phyloP scores from a whole-genome alignment of 2,329 filamentous ascomycete genomes.

The Hypoxylon sp. region DNA sequence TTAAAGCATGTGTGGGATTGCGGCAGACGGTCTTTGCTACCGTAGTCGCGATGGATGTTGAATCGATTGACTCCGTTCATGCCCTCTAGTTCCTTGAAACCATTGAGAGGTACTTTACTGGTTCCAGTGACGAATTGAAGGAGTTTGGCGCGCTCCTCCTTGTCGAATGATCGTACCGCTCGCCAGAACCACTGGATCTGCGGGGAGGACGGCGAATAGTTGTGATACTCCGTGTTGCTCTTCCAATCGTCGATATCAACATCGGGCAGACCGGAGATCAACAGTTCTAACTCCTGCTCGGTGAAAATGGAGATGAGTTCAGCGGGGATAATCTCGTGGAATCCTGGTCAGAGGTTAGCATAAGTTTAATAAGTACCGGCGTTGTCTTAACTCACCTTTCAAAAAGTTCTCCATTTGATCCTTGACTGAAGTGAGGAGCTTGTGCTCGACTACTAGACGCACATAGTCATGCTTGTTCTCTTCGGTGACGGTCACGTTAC shows the following conservation, averaged over 20 bases:
- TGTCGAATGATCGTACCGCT: slow-evolving; percentile 95
- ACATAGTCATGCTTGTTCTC: slow-evolving; percentile 99
- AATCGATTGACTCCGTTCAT: slow-evolving; percentile 99
- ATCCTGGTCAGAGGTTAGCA: slow-evolving; percentile 69
- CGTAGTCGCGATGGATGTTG: slow-evolving; percentile 98
- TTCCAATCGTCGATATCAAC: slow-evolving; percentile 99
- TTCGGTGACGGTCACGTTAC: slow-evolving; percentile 93
- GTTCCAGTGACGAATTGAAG: slow-evolving; percentile 99
- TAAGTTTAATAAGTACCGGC: slow-evolving; percentile 19
- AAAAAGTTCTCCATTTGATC: slow-evolving; percentile 96
- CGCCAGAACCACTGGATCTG: slow-evolving; percentile 99
- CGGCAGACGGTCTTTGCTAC: slow-evolving; percentile 93
- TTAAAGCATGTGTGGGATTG: slow-evolving; percentile 99
- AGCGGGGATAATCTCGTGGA: slow-evolving; percentile 97
- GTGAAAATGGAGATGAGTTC: slow-evolving; percentile 98
- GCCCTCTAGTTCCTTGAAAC: slow-evolving; percentile 98
- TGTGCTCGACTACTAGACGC: slow-evolving; percentile 93
- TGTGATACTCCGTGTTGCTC: slow-evolving; percentile 98
- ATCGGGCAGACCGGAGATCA: slow-evolving; percentile 96
- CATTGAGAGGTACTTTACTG: slow-evolving; percentile 97
- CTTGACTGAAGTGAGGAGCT: slow-evolving; percentile 90
- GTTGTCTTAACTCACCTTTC: slow-evolving; percentile 70
- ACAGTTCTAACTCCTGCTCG: slow-evolving; percentile 94
- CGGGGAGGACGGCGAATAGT: slow-evolving; percentile 92
- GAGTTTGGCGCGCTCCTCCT: slow-evolving; percentile 97